These are phyloP conservation scores for Phytopythium mirpurense DNA, from an alignment of 352 stramenopile genomes.

Conservation along the genomic window DNA sequence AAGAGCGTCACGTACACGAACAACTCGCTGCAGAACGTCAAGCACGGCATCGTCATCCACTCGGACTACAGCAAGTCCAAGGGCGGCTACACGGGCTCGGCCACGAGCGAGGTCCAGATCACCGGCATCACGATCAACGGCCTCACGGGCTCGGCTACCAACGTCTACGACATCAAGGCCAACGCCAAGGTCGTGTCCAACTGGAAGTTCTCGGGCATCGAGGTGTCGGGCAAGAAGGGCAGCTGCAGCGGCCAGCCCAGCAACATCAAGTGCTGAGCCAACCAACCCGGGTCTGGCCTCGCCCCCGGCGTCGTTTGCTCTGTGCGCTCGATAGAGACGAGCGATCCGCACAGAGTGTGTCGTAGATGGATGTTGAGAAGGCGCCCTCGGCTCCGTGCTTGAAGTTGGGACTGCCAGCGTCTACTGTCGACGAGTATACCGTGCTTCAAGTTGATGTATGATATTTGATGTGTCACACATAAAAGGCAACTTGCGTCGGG, in stretches of 20 bases:
- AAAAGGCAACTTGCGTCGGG: neutral
- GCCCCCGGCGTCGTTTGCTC: neutral
- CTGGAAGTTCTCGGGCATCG: slow-evolving; percentile 20
- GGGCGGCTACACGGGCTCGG: slow-evolving; percentile 17
- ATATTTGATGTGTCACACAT: neutral
- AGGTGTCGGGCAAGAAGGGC: slow-evolving; percentile 10
- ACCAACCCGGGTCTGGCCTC: neutral
- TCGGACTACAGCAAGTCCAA: slow-evolving; percentile 32
- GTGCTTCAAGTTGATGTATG: too few relatives aligned
- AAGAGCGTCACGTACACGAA: slow-evolving; percentile 7
- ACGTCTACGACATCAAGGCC: slow-evolving; percentile 21
- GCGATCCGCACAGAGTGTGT: neutral
- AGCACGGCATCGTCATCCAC: slow-evolving; percentile 22
- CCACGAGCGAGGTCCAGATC: slow-evolving; percentile 12
- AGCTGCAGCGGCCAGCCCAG: slow-evolving; percentile 13
- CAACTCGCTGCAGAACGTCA: slow-evolving; percentile 15
- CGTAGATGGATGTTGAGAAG: neutral
- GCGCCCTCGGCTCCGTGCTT: neutral
- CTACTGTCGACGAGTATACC: neutral
- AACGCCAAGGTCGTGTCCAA: slow-evolving; percentile 19
- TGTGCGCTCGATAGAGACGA: neutral
- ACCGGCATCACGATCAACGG: slow-evolving; percentile 8
- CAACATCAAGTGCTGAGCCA: slow-evolving; percentile 9
- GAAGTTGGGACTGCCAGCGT: neutral
- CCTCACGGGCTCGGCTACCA: slow-evolving; percentile 13